Evolutionary conservation across 352 stramenopile genomes (phyloP).

Genomic region (Phytophthora ramorum): DNA sequence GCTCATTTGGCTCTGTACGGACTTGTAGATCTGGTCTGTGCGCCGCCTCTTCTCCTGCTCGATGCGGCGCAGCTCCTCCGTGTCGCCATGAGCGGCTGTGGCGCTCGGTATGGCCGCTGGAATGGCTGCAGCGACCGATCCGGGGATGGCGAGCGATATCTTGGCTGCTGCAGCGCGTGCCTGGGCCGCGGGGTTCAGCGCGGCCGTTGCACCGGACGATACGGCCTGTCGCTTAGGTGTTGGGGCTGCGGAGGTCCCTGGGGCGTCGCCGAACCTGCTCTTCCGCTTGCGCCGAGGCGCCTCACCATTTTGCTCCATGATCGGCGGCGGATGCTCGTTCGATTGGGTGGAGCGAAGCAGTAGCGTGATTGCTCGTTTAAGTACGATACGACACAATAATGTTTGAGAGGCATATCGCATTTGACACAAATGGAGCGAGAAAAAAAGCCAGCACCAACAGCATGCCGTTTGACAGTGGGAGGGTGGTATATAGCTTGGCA

Average conservation of each 20-base stretch:
- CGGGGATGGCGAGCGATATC: conserved; percentile 71
- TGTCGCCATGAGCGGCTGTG: conserved; percentile 16
- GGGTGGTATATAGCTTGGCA: not conserved
- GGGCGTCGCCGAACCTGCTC: conserved; percentile 84
- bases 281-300: conserved; percentile 72
- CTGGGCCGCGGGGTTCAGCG: conserved; percentile 63
- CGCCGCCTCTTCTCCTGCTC: conserved; percentile 65
- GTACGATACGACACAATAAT: not conserved
- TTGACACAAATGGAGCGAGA: conserved; percentile 1
- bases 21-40: conserved; percentile 86
- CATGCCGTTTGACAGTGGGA: not conserved
- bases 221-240: conserved; percentile 22
- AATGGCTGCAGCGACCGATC: conserved; percentile 1
- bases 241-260: conserved; percentile 25
- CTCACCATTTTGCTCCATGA: conserved; percentile 40
- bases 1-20: conserved; percentile 86
- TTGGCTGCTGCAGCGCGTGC: conserved; percentile 77
- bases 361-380: not conserved
- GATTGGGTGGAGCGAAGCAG: conserved; percentile 7
- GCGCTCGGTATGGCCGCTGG: conserved; percentile 1
- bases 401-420: conserved; percentile 1
- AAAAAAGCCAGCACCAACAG: conserved; percentile 24
- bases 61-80: conserved; percentile 45
- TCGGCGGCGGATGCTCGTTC: not conserved
- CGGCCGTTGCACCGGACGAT: not conserved